Evolutionary conservation across 805 yeast genomes (phyloP).

Genomic region (Saturnispora mendoncae): DNA sequence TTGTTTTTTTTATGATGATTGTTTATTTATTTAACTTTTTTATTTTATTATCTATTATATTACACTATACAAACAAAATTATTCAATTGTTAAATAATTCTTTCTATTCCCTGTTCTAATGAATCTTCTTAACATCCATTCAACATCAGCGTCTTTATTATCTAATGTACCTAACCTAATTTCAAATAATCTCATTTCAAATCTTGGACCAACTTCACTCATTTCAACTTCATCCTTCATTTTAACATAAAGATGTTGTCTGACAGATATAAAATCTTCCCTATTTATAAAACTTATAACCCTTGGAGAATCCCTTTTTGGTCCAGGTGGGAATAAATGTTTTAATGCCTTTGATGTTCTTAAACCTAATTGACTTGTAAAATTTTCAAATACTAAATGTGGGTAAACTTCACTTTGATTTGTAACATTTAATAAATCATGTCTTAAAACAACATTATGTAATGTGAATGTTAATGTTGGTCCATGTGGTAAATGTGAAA

Average conservation of each 20-base stretch:
- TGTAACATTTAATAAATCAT: slow-evolving; percentile 79
- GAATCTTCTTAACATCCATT: slow-evolving; percentile 90
- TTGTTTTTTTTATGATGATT: no score
- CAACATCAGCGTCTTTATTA: slow-evolving; percentile 95
- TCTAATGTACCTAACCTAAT: slow-evolving; percentile 84
- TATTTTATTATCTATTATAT: no score
- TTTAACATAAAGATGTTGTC: slow-evolving; percentile 90
- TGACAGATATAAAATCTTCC: slow-evolving; percentile 86
- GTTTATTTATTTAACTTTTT: no score
- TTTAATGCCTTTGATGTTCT: slow-evolving; percentile 74
- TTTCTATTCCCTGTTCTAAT: slow-evolving; percentile 94
- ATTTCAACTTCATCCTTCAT: slow-evolving; percentile 84
- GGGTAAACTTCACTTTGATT: slow-evolving; percentile 90
- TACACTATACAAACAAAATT: no score
- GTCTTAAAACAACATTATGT: slow-evolving; percentile 90
- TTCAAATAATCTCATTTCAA: slow-evolving; percentile 91
- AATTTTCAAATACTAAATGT: slow-evolving; percentile 87
- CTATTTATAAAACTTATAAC: slow-evolving; percentile 88
- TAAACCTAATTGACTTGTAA: slow-evolving; percentile 70
- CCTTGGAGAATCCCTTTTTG: slow-evolving; percentile 77
- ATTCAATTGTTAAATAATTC: slow-evolving; percentile 53
- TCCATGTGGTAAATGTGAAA: slow-evolving; percentile 96
- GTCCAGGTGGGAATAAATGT: slow-evolving; percentile 96
- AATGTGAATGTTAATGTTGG: slow-evolving; percentile 92
- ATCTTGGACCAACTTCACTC: slow-evolving; percentile 97